phyloP scores from a whole-genome alignment of 2,329 filamentous ascomycete genomes.

The Penicillium aurantiogriseum region DNA sequence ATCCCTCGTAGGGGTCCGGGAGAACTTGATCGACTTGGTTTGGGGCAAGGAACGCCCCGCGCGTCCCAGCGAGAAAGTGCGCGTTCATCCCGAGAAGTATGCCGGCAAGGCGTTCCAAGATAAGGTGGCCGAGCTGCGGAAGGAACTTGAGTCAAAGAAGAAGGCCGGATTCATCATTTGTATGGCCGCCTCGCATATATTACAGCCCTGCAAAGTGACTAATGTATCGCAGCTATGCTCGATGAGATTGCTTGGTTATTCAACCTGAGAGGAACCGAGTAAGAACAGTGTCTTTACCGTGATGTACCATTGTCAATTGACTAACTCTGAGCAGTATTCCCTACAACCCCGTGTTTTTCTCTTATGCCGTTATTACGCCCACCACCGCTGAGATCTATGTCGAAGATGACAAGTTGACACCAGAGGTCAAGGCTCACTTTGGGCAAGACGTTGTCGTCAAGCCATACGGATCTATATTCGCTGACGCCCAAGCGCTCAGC shows the following conservation, averaged over 20 bases:
- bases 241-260: constrained; percentile 99
- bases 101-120: constrained; percentile 77
- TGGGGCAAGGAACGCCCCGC: constrained; percentile 75
- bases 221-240: constrained; percentile 62
- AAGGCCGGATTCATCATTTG: constrained; percentile 81
- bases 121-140: constrained; percentile 84
- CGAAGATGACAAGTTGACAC: constrained; percentile 72
- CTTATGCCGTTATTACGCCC: constrained; percentile 84
- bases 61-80: constrained; percentile 72
- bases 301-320: neutral
- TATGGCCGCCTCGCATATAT: constrained; percentile 26
- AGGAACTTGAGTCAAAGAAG: constrained; percentile 88
- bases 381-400: constrained; percentile 77
- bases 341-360: constrained; percentile 98
- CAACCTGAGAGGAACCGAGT: constrained; percentile 88
- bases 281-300: constrained; percentile 25
- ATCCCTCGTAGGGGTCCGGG: constrained; percentile 69
- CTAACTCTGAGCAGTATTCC: constrained; percentile 61
- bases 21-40: constrained; percentile 87
- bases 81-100: constrained; percentile 68
- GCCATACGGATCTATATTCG: constrained; percentile 79
- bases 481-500: constrained; percentile 68
- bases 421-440: constrained; percentile 68
- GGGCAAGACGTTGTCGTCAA: constrained; percentile 68
- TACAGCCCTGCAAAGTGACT: neutral